Conservation (phyloP, 106 monocot species). For the Platanthera guangdongensis region DNA sequence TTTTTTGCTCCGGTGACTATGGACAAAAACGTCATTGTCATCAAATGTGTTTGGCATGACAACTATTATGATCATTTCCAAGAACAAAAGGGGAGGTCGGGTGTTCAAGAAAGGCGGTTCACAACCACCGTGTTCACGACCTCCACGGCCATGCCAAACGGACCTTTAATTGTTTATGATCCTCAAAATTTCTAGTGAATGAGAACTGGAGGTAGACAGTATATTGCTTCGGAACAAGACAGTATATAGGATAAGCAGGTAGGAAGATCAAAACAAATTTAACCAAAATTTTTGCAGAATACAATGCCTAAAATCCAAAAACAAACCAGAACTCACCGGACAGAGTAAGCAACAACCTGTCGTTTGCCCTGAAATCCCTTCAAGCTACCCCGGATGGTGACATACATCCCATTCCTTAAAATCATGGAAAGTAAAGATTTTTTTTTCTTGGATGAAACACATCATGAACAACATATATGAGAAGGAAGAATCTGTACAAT, state of each 20-base stretch:
- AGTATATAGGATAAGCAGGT: background rate
- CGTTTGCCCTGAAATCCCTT: slow-evolving; percentile 64
- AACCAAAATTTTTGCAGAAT: background rate
- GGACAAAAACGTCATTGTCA: no score
- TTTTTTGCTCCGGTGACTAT: no score
- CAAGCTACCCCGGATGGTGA: slow-evolving; percentile 45
- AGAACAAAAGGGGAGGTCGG: no score
- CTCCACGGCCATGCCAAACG: no score
- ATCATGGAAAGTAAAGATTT: background rate
- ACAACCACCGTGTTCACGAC: no score
- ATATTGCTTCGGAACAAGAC: background rate
- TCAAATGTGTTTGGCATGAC: no score
- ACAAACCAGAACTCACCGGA: slow-evolving; percentile 24
- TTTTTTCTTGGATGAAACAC: background rate
- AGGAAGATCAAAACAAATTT: background rate
- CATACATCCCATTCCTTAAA: slow-evolving; percentile 66
- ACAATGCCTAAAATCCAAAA: background rate
- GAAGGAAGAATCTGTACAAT: background rate
- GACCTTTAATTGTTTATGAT: background rate
- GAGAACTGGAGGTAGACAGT: background rate
- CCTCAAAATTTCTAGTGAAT: background rate
- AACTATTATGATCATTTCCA: no score
- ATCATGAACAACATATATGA: background rate
- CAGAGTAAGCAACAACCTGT: slow-evolving; percentile 54
- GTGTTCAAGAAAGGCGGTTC: no score